Evolutionary conservation across 2,329 filamentous ascomycete species (phyloP), one percentile per base, ranked within the genome.

Genomic region (Aspergillus neoniger): DNA sequence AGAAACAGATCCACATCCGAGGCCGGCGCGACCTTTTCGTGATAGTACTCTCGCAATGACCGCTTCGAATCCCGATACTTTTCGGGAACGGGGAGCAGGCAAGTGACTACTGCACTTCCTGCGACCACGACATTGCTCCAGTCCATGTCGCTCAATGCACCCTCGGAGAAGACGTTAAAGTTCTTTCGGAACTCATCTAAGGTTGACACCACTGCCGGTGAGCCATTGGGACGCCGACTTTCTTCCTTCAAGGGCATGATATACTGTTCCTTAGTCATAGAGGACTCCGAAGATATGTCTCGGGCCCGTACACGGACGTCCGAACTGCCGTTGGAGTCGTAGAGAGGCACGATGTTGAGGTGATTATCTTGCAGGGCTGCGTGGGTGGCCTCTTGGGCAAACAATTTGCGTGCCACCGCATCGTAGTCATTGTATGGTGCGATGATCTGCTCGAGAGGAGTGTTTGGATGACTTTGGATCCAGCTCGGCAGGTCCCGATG

Each of bases 1-100:
- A 96, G 77, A 72, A 96, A 96, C 2, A 96, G 82, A 72, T 96
- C 92, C 9, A 96, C 90, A 73, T 96, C 92, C 4, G 91, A 94
- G 1, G 91, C 91, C 0, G 91, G 91, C 10, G 90, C 90, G 64
- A 94, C 85, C 62, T 87, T 86, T 69, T 93, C 86, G 69, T 96
- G 92, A 66, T 94, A 96, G 73, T 92, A 96, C 76, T 88, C 80
- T 71, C 88, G 80, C 71, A 81, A 32, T 73, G 76, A 81, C 56
- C 85, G 82, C 79, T 91, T 91, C 49, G 86, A 88, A 32, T 79
- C 76, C 52, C 81, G 83, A 74, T 87, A 86, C 63, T 86, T 76
- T 2, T 84, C 76, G 5, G 88, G 88, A 5, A 91, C 85, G 0
- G 91, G 89, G 14, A 96, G 77, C 36, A 96, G 81, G 52, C 88